Conservation (phyloP, 2,329 filamentous ascomycete genomes). For the Macroventuria anomochaeta region DNA sequence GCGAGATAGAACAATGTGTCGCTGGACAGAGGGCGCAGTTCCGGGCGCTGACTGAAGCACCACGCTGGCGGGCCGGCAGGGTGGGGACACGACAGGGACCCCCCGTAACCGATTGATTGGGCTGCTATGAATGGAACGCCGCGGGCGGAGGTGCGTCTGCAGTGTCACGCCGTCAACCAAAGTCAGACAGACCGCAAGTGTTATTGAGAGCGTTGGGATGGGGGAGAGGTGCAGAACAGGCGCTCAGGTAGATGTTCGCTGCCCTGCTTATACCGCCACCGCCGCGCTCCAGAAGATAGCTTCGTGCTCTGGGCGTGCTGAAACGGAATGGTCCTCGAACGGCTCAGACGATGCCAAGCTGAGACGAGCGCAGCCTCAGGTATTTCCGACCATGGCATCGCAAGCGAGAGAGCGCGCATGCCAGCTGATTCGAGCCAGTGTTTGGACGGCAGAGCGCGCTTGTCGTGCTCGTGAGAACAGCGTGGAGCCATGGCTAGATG, state of each 20-base stretch:
- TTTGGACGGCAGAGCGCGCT: not conserved
- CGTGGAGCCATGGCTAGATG: not conserved
- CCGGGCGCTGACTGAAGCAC: constrained; percentile 25
- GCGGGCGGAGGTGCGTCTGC: constrained; percentile 9
- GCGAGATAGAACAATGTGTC: constrained; percentile 29
- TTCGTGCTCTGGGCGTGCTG: constrained; percentile 30
- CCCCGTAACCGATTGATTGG: constrained; percentile 25
- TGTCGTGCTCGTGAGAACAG: not conserved
- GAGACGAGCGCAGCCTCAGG: constrained; percentile 34
- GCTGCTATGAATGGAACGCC: constrained; percentile 21
- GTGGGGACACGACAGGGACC: constrained; percentile 21
- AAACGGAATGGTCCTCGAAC: constrained; percentile 34
- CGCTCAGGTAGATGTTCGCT: not conserved
- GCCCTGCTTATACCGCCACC: not conserved
- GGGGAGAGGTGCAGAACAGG: not conserved
- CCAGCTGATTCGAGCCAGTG: constrained; percentile 2
- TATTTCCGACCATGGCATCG: not conserved
- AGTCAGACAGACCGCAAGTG: constrained; percentile 1
- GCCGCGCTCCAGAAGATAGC: constrained; percentile 10
- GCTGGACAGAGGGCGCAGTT: constrained; percentile 16
- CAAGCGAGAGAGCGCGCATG: not conserved
- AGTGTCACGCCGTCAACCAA: constrained; percentile 3
- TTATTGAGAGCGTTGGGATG: not conserved
- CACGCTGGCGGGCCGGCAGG: constrained; percentile 21
- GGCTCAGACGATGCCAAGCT: constrained; percentile 27